A percentile compares a stretch with the other conserved stretches of the same genome.
phyloP scores from a whole-genome alignment of 495 filamentous ascomycete species.

The Neurospora sp. region DNA sequence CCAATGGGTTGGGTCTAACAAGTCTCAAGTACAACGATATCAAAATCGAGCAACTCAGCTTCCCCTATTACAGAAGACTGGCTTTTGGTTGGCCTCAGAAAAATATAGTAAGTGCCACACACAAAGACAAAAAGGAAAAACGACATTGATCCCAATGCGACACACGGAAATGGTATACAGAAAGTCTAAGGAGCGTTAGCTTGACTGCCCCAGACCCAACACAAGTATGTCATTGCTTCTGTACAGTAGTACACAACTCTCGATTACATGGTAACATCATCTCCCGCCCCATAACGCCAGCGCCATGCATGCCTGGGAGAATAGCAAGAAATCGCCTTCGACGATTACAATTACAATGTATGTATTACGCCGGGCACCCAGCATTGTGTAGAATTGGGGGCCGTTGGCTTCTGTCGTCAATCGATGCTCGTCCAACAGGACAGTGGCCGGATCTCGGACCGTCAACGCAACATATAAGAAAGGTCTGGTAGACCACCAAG shows the following conservation, averaged over 20 bases:
- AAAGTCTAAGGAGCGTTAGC: not conserved
- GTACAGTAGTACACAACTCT: not conserved
- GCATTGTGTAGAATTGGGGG: not conserved
- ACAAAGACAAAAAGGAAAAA: not conserved
- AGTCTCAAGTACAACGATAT: not conserved
- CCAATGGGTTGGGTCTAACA: not conserved
- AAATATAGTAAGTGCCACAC: not conserved
- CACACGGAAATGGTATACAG: not conserved
- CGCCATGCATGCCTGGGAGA: not conserved
- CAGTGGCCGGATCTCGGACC: not conserved
- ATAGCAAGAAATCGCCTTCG: not conserved
- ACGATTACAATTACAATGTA: not conserved
- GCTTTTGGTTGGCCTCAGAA: not conserved
- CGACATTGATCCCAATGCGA: not conserved
- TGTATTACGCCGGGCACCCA: not conserved
- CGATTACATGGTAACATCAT: not conserved
- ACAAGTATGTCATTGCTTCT: not conserved
- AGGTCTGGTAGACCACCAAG: slow-evolving; percentile 38
- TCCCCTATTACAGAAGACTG: not conserved
- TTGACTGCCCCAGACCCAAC: not conserved
- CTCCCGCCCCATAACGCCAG: not conserved
- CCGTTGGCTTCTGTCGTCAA: not conserved
- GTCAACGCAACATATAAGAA: slow-evolving; percentile 42
- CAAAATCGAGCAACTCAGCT: not conserved
- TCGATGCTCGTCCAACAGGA: not conserved